Evolutionary conservation across 257 asterid species (phyloP).

Genomic region (Paraleonurus japonicus): DNA sequence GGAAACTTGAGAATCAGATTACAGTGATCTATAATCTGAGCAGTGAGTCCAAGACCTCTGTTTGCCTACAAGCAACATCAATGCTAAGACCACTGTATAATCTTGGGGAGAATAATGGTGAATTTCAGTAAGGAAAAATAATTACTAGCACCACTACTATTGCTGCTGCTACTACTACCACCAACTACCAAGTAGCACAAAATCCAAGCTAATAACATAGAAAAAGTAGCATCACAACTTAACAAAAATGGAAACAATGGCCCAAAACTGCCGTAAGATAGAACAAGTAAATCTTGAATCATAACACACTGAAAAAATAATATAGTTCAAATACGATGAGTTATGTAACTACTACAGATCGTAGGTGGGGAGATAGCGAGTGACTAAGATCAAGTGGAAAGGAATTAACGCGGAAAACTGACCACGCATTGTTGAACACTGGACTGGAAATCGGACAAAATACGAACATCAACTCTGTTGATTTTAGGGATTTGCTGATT

Average conservation of each 20-base stretch:
- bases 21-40: slow-evolving; percentile 85
- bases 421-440: slow-evolving; percentile 90
- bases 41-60: slow-evolving; percentile 92
- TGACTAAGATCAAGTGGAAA: slow-evolving; percentile 11
- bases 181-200: neutral
- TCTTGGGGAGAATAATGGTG: neutral
- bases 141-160: neutral
- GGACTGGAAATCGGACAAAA: slow-evolving; percentile 72
- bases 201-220: neutral
- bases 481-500: slow-evolving; percentile 25
- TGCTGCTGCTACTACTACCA: neutral
- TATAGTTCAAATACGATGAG: neutral
- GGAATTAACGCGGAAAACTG: slow-evolving; percentile 28
- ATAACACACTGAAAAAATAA: neutral
- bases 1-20: slow-evolving; percentile 91
- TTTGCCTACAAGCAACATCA: slow-evolving; percentile 63
- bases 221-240: neutral
- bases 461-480: slow-evolving; percentile 37
- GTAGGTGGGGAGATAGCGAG: neutral
- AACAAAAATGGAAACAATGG: neutral
- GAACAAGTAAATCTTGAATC: neutral
- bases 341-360: slow-evolving; percentile 7
- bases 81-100: slow-evolving; percentile 11
- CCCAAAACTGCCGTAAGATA: neutral
- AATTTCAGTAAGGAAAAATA: neutral